Base-by-base conservation (phyloP, 257 asterid species). In the Nicotiana benthamiana region DNA sequence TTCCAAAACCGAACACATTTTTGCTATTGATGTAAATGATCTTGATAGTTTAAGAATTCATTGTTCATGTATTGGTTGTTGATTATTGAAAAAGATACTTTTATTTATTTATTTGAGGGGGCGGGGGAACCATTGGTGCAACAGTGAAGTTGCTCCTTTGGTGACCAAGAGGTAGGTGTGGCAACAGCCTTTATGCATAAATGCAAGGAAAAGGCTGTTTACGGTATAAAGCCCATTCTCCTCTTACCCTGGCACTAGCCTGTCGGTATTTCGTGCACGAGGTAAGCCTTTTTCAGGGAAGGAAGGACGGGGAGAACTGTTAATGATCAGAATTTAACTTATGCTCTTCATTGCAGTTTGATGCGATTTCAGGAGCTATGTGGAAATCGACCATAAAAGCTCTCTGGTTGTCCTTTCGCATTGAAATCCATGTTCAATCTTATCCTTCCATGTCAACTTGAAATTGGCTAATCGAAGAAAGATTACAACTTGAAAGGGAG, bases 341-440 rank as follows among this genome's bases (percentile, higher is more conserved):
- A 67, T 75, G 22, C 30, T 84, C 61, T 79, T 79, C 54, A 64
- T 84, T 88, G 86, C 97, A 92, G 97, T 53, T 86, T 94, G 90
- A 80, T 43, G 82, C 88, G 84, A 85, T 94, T 94, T 80, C 82
- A 90, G 91, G 97, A 91, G 87, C 93, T 91, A 79, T 91, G 89
- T 26, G 43, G 61, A 74, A 32, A 74, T 74, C 40, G 59, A 46
- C 12, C 60, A 72, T 72, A 24, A 46, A 24, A 72, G 24, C 36
- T 12, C 22, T 9, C 34, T 5, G 20, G 34, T 22, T 70, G 77
- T 43, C 34, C 77, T 22, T 46, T 72, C 36, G 1, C 36, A 13
- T 22, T 46, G 22, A 72, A 72, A 72, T 46, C 78, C 24, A 15
- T 74, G 61, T 74, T 16, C 16, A 3, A 46, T 24, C 22, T 8